Base-by-base conservation (phyloP, 305 asterid species). In the Salvia sclarea region DNA sequence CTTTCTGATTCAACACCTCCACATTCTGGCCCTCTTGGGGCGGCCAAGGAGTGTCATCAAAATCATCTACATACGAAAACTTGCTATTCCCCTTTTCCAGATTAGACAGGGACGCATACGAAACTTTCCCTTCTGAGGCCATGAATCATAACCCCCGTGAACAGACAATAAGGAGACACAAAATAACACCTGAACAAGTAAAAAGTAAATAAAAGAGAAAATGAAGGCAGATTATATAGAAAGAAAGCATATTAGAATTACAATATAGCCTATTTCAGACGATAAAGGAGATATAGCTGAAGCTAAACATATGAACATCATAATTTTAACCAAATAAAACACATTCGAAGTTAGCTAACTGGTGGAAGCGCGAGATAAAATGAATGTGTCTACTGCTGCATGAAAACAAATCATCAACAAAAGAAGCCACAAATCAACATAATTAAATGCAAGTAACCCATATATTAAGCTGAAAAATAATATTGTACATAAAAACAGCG, bases 41-140 rank as follows among this genome's bases (percentile, higher is more conserved):
- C 64, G 73, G 44, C 96, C 95, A 88, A 25, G 77, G 64, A 38
- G 78, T 30, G 62, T 85, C 91, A 66, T 80, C 82, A 50, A 81
- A 83, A 67, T 90, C 97, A 75, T 93, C 97, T n/a, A 78, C 70
- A 69, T 76, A 87, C 2, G 77, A 75, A 63, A 81, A 85, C 72
- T 86, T 86, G 30, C 63, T 76, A 58, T 68, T 82, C 69, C 73
- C 89, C 59, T 78, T 88, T 66, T 76, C 85, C 71, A 88, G 13
- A 55, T 76, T 80, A 24, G 90, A 74, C 74, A 86, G 64, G 0
- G 96, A 84, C n/a, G 95, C 80, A 56, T 86, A 85, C 0, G 86
- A 68, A 61, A 80, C 84, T 76, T 77, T 87, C 25, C 83, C 84
- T 54, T 83, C 81, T 8, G 85, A 73, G 4, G 78, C 92, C 97